phyloP scores from a whole-genome alignment of 371 early-diverging fungal species.

The Cokeromyces recurvatus region DNA sequence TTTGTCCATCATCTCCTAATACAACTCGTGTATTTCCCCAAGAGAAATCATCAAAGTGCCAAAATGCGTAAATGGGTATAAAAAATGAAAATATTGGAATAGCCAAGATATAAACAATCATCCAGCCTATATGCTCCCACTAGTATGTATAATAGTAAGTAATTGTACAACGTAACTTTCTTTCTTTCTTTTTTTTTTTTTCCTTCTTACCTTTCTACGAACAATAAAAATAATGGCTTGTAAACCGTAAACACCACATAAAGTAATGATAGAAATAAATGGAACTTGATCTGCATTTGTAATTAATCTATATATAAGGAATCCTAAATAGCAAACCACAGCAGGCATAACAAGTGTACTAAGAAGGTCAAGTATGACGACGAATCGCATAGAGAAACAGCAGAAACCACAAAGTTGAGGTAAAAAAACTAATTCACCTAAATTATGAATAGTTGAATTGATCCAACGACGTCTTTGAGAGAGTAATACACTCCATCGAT shows the following conservation, averaged over 20 bases:
- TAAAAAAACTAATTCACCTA: conserved; percentile 83
- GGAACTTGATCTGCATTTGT: conserved; percentile 46
- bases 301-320: conserved; percentile 53
- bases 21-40: conserved; percentile 96
- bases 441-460: conserved; percentile 93
- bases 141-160: conserved; percentile 11
- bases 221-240: conserved; percentile 83
- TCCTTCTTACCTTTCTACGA: conserved; percentile 64
- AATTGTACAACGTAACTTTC: too few species aligned
- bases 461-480: conserved; percentile 98
- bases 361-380: conserved; percentile 86
- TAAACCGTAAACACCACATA: conserved; percentile 76
- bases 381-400: conserved; percentile 95
- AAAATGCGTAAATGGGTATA: conserved; percentile 84
- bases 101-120: conserved; percentile 85
- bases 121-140: conserved; percentile 94
- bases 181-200: too few species aligned
- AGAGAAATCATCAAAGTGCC: conserved; percentile 96
- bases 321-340: conserved; percentile 75
- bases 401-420: conserved; percentile 90
- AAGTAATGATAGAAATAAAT: conserved; percentile 54
- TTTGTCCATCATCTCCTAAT: conserved; percentile 68
- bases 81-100: conserved; percentile 80
- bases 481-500: conserved; percentile 84
- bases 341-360: conserved; percentile 90